Percentiles rank a stretch among this genome's conserved stretches.
These are phyloP conservation scores for Gautieria morchelliformis DNA, from an alignment of 768 basidiomycete species.

Conservation along the genomic window DNA sequence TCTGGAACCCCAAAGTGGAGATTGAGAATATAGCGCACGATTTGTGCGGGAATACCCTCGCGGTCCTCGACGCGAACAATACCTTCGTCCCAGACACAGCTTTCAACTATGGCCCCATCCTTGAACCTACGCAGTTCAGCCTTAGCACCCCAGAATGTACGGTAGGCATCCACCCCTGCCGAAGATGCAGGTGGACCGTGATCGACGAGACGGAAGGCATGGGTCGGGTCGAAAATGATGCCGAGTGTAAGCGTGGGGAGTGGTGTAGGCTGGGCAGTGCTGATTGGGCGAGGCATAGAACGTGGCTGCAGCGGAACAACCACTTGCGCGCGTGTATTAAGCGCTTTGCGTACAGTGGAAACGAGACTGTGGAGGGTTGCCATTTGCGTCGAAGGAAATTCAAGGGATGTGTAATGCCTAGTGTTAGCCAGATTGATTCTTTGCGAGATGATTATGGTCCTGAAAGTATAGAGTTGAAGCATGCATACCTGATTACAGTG, in stretches of 20 bases:
- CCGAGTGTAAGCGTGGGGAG: slow-evolving; percentile 49
- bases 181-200: slow-evolving; percentile 61
- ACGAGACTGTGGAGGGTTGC: slow-evolving; percentile 18
- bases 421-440: neutral
- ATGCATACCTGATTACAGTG: slow-evolving; percentile 45
- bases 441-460: neutral
- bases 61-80: slow-evolving; percentile 48
- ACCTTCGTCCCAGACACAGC: slow-evolving; percentile 85
- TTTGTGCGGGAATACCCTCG: slow-evolving; percentile 60
- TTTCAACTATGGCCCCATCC: slow-evolving; percentile 85
- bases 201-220: slow-evolving; percentile 82
- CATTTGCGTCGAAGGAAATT: neutral
- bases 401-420: neutral
- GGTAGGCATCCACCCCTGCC: slow-evolving; percentile 47
- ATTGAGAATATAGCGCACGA: slow-evolving; percentile 65
- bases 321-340: slow-evolving; percentile 63
- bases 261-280: slow-evolving; percentile 40
- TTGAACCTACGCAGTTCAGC: slow-evolving; percentile 92
- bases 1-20: slow-evolving; percentile 63
- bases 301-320: slow-evolving; percentile 42
- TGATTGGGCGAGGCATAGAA: slow-evolving; percentile 6
- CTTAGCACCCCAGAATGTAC: slow-evolving; percentile 84
- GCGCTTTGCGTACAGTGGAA: slow-evolving; percentile 38
- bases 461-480: neutral
- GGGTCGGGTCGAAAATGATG: slow-evolving; percentile 56